These are phyloP conservation scores for Hypomyces rosellus DNA, from an alignment of 2,329 filamentous ascomycete species.

Conservation along the genomic window DNA sequence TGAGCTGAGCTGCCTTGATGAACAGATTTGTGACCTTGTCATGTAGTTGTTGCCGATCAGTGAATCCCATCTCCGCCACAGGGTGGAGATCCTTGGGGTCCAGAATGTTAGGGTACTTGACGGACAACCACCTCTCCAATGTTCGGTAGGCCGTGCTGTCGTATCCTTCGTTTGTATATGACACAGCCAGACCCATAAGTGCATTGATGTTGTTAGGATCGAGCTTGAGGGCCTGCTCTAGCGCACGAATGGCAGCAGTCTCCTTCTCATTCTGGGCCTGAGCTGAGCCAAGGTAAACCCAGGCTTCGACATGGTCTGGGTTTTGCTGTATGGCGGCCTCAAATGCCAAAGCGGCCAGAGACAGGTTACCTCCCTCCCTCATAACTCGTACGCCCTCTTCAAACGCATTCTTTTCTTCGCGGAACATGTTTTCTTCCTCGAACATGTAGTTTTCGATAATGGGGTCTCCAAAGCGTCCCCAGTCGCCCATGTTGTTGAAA, in stretches of 20 bases:
- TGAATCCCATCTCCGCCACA: slow-evolving; percentile 84
- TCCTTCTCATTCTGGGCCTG: slow-evolving; percentile 99
- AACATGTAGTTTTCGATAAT: slow-evolving; percentile 87
- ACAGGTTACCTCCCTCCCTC: slow-evolving; percentile 88
- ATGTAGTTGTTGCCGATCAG: slow-evolving; percentile 82
- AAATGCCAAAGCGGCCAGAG: slow-evolving; percentile 86
- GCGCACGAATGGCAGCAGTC: slow-evolving; percentile 84
- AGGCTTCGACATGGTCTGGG: slow-evolving; percentile 80
- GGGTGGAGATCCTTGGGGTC: slow-evolving; percentile 65
- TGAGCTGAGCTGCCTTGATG: slow-evolving; percentile 86
- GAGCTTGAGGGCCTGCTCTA: slow-evolving; percentile 84
- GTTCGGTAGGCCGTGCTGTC: slow-evolving; percentile 95
- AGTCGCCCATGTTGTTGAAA: slow-evolving; percentile 61
- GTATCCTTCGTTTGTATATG: slow-evolving; percentile 98
- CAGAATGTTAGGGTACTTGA: slow-evolving; percentile 83
- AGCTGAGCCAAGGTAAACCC: slow-evolving; percentile 84
- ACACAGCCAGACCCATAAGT: slow-evolving; percentile 91
- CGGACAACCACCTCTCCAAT: slow-evolving; percentile 91
- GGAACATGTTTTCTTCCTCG: slow-evolving; percentile 88
- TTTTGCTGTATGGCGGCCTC: slow-evolving; percentile 93
- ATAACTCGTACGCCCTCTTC: slow-evolving; percentile 91
- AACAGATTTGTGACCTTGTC: slow-evolving; percentile 86
- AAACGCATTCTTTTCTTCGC: slow-evolving; percentile 74
- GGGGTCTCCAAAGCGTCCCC: slow-evolving; percentile 64
- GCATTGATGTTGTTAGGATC: slow-evolving; percentile 83